phyloP scores from a whole-genome alignment of 495 filamentous ascomycete genomes.

The Haplographium delicatum region DNA sequence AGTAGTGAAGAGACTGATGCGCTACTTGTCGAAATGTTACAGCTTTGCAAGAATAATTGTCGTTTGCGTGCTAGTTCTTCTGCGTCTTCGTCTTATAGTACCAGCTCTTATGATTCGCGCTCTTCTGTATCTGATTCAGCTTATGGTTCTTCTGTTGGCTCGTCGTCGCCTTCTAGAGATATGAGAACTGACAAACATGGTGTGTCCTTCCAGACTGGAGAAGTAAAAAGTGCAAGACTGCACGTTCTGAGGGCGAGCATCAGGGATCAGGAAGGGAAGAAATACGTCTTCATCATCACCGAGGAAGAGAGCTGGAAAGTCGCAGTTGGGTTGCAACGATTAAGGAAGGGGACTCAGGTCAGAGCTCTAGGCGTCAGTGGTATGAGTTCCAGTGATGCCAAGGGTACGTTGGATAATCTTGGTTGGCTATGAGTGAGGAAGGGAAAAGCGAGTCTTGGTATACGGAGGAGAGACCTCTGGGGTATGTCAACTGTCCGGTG shows the following conservation, averaged over 20 bases:
- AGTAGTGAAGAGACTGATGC: slow-evolving; percentile 58
- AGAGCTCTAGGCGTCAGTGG: slow-evolving; percentile 59
- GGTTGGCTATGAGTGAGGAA: slow-evolving; percentile 48
- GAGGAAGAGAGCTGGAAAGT: slow-evolving; percentile 94
- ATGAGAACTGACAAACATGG: slow-evolving; percentile 20
- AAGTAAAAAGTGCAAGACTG: slow-evolving; percentile 47
- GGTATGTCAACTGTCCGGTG: too few species aligned
- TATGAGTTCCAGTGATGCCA: slow-evolving; percentile 55
- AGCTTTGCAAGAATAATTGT: slow-evolving; percentile 59
- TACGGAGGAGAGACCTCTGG: neutral
- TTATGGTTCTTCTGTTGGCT: slow-evolving; percentile 27
- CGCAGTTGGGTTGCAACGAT: slow-evolving; percentile 66
- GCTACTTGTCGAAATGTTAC: slow-evolving; percentile 51
- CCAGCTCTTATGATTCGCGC: slow-evolving; percentile 28
- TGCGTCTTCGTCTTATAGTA: slow-evolving; percentile 29
- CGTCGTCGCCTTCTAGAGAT: slow-evolving; percentile 22
- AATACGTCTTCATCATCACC: slow-evolving; percentile 75
- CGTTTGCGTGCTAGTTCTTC: slow-evolving; percentile 32
- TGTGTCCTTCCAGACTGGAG: slow-evolving; percentile 39
- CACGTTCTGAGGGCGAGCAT: slow-evolving; percentile 80
- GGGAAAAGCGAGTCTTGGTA: neutral
- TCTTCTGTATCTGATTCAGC: slow-evolving; percentile 31
- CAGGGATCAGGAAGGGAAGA: slow-evolving; percentile 76
- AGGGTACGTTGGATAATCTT: slow-evolving; percentile 52
- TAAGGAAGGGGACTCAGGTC: slow-evolving; percentile 66